Percentiles rank a stretch among this genome's conserved stretches.
Conservation (phyloP, 495 filamentous ascomycete species). For the Massariosphaeria phaeospora region DNA sequence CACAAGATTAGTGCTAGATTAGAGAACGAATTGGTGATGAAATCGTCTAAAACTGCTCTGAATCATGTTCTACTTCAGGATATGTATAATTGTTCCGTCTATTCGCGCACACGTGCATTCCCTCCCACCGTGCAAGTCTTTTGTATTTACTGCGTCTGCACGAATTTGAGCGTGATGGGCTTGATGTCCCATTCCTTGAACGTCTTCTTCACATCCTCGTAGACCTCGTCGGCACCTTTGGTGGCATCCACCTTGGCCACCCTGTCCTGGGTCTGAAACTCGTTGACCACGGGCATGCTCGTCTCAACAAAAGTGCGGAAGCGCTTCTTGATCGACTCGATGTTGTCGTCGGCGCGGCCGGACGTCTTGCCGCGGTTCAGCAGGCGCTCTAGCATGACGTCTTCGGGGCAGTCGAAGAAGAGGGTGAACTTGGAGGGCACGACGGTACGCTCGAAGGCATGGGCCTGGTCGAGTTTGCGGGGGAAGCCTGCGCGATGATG, state of each 20-base stretch:
- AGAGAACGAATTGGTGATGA: too few relatives aligned
- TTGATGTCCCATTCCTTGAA: slow-evolving; percentile 49
- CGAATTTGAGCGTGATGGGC: slow-evolving; percentile 17
- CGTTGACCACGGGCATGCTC: slow-evolving; percentile 91
- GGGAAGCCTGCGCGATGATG: slow-evolving; percentile 62
- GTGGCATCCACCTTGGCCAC: slow-evolving; percentile 74
- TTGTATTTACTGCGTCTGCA: background rate
- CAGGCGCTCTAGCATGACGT: slow-evolving; percentile 75
- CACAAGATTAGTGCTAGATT: too few relatives aligned
- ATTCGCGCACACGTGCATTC: background rate
- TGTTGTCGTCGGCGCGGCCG: slow-evolving; percentile 88
- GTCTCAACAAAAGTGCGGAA: slow-evolving; percentile 91
- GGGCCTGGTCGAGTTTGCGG: slow-evolving; percentile 91
- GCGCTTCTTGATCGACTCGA: slow-evolving; percentile 89
- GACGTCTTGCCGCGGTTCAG: slow-evolving; percentile 87
- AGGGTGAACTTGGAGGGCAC: slow-evolving; percentile 76
- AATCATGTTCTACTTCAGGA: background rate
- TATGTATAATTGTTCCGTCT: background rate
- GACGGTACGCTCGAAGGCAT: slow-evolving; percentile 86
- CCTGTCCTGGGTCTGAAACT: slow-evolving; percentile 69
- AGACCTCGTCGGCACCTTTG: slow-evolving; percentile 66
- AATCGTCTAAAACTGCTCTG: too few relatives aligned
- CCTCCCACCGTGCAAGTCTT: background rate
- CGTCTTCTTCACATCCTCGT: slow-evolving; percentile 56
- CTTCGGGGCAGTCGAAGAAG: slow-evolving; percentile 87